Evolutionary conservation across 495 filamentous ascomycete genomes (phyloP), one percentile per base, ranked within the genome.

Genomic region (Aeminium ludgeri): DNA sequence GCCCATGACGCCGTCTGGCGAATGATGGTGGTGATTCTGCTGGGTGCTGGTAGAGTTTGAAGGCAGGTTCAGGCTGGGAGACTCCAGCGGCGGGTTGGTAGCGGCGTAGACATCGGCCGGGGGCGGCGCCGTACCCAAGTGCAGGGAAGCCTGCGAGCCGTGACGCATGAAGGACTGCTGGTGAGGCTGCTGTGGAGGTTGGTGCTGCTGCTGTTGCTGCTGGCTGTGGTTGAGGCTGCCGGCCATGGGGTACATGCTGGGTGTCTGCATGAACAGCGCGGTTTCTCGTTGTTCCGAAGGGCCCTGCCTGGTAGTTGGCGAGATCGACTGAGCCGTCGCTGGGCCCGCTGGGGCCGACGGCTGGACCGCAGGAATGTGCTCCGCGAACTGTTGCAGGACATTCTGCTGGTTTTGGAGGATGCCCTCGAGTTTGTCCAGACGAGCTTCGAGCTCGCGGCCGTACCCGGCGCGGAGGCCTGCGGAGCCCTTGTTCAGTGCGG

Each of bases 371-470:
- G 47, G 37, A 1, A 45, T 33, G 34, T 43, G 38, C 43, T 43
- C 55, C 19, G 53, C 51, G 10, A 61, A 41, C 32, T 58, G 56
- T 31, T 40, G 51, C 34, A 61, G 51, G 27, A 56, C 46, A 48
- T 48, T 40, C 45, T 60, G 57, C 40, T 62, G 59, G n/a, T 40
- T 45, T 15, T 55, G 56, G 16, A 59, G 39, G 19, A 57, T 37
- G 10, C 49, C 38, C 38, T 61, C 59, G 6, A 61, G 53, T 38
- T 52, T 50, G 41, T 54, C 52, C 20, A 93, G 68, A 20, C 85
- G 68, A 48, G 85, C 78, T 55, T 93, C 85, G 30, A 93, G 61
- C 59, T 93, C 85, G 41, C 85, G 70, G 1, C 85, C 85, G 56
- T 91, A 92, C 1, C 85, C 85, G 36, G 85, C 85, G 43, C 82